A percentile compares a stretch with the other conserved stretches of the same genome.
These are phyloP conservation scores for Aspergillus pseudonomiae DNA, from an alignment of 2,329 filamentous ascomycete species.

Conservation along the genomic window DNA sequence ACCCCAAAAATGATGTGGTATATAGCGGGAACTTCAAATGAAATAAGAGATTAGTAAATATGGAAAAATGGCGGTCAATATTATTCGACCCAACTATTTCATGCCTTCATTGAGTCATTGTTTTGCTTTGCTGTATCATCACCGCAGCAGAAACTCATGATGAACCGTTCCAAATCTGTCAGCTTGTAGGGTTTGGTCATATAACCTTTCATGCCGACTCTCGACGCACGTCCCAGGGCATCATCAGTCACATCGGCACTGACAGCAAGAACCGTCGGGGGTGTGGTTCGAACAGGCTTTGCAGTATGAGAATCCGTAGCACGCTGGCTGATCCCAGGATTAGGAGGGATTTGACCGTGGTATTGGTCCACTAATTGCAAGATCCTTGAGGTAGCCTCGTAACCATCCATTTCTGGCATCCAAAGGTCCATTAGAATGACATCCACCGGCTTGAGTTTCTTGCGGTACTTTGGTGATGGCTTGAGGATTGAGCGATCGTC, in stretches of 20 bases:
- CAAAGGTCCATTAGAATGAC: slow-evolving; percentile 74
- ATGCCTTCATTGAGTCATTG: slow-evolving; percentile 25
- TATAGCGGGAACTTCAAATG: slow-evolving; percentile 8
- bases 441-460: slow-evolving; percentile 54
- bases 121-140: slow-evolving; percentile 16
- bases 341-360: slow-evolving; percentile 25
- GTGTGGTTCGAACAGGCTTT: slow-evolving; percentile 2
- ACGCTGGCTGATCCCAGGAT: slow-evolving; percentile 6
- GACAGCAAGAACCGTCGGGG: slow-evolving; percentile 61
- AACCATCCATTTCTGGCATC: slow-evolving; percentile 76
- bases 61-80: slow-evolving; percentile 5
- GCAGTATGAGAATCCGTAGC: background rate
- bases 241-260: slow-evolving; percentile 69
- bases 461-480: slow-evolving; percentile 23
- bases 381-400: slow-evolving; percentile 68
- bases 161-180: slow-evolving; percentile 63
- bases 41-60: slow-evolving; percentile 5
- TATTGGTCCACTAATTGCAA: slow-evolving; percentile 54
- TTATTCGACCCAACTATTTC: slow-evolving; percentile 12
- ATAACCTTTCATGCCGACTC: slow-evolving; percentile 68
- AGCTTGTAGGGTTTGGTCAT: slow-evolving; percentile 71
- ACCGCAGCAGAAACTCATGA: slow-evolving; percentile 50
- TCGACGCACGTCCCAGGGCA: slow-evolving; percentile 61
- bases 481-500: slow-evolving; percentile 22
- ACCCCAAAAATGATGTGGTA: slow-evolving; percentile 16